phyloP scores from a whole-genome alignment of 257 asterid species.

The Solanum neorickii region DNA sequence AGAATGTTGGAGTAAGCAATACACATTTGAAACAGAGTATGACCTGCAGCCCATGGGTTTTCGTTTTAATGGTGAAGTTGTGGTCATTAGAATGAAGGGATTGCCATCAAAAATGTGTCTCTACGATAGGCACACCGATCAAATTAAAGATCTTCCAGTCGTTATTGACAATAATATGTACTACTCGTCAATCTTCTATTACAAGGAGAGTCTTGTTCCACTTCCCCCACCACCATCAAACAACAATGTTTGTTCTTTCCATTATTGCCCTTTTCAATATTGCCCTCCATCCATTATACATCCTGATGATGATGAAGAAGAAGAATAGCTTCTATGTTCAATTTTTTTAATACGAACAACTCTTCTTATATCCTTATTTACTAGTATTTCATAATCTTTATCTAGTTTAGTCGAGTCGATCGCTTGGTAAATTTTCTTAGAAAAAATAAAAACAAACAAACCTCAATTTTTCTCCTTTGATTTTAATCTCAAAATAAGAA shows the following conservation, averaged over 20 bases:
- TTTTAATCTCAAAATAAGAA: neutral
- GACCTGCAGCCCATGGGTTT: neutral
- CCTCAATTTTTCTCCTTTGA: neutral
- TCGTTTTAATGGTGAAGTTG: neutral
- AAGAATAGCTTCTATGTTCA: no score
- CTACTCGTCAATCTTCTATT: neutral
- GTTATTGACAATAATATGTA: no score
- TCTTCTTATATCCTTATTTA: no score
- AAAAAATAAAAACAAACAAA: no score
- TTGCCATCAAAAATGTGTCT: neutral
- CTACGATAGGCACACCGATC: neutral
- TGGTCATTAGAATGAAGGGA: neutral
- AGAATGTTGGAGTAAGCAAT: neutral
- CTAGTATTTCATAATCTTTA: neutral
- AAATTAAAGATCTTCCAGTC: neutral
- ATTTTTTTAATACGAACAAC: no score
- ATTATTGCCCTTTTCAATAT: no score
- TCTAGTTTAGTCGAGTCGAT: neutral
- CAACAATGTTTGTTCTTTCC: no score
- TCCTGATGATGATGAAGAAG: no score
- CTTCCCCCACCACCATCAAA: no score
- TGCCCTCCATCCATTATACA: no score
- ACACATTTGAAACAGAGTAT: neutral
- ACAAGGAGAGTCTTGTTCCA: neutral
- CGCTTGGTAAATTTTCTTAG: neutral